Evolutionary conservation across 2,329 filamentous ascomycete species (phyloP).

Genomic region (Venturia pyrina): DNA sequence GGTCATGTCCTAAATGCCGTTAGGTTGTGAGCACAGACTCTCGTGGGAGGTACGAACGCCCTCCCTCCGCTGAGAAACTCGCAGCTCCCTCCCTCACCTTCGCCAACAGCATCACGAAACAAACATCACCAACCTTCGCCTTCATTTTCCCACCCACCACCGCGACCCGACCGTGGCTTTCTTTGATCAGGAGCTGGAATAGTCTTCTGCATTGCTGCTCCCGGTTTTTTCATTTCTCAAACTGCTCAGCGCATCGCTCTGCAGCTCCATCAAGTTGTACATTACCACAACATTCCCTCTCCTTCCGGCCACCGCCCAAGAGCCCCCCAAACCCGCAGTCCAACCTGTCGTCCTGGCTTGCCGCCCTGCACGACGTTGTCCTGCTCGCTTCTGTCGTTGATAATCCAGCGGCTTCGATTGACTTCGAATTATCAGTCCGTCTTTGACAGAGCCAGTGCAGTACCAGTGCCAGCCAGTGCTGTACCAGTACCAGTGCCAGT

Average conservation of each 20-base stretch:
- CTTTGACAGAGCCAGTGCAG: too few species aligned
- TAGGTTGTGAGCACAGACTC: background rate
- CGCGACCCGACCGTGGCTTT: conserved; percentile 2
- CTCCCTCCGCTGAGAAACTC: background rate
- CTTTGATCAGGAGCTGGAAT: conserved; percentile 9
- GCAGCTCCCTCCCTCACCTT: background rate
- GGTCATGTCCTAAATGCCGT: background rate
- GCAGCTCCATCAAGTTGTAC: conserved; percentile 9
- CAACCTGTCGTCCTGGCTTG: background rate
- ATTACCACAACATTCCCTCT: conserved; percentile 2
- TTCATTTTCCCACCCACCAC: background rate
- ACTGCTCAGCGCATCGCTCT: background rate
- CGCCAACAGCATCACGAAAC: background rate
- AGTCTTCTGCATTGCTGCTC: background rate
- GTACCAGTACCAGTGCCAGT: background rate
- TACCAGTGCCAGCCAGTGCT: too few species aligned
- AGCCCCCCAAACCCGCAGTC: background rate
- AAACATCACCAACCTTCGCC: background rate
- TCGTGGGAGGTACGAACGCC: too few species aligned
- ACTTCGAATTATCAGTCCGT: background rate
- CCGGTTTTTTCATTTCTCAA: conserved; percentile 2
- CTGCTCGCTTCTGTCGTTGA: conserved; percentile 4
- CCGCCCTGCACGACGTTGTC: background rate
- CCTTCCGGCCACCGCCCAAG: background rate
- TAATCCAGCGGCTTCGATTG: too few species aligned